Evolutionary conservation across 306 rosid species (phyloP).

Genomic region (Rubus idaeus): DNA sequence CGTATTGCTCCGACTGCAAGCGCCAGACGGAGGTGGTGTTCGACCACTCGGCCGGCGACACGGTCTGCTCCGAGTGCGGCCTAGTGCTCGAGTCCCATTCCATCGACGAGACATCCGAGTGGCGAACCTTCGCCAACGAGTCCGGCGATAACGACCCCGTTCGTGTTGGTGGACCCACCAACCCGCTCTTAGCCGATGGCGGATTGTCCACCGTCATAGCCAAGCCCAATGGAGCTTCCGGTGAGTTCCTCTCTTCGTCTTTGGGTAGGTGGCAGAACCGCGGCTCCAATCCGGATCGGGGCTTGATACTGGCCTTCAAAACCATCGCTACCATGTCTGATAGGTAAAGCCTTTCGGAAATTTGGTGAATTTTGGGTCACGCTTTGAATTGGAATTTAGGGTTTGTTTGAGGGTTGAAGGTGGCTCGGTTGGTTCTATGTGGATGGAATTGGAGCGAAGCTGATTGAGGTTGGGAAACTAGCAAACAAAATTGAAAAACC

Average conservation of each 20-base stretch:
- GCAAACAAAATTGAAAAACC: background rate
- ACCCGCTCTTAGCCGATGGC: slow-evolving; percentile 79
- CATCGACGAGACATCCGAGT: slow-evolving; percentile 92
- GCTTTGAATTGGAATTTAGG: background rate
- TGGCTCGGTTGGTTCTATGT: slow-evolving; percentile 5
- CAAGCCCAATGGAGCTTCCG: slow-evolving; percentile 76
- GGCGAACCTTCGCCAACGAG: slow-evolving; percentile 92
- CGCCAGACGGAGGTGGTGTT: slow-evolving; percentile 85
- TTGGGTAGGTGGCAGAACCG: slow-evolving; percentile 99
- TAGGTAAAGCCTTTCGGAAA: slow-evolving; percentile 42
- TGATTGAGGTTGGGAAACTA: background rate
- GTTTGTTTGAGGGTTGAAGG: background rate
- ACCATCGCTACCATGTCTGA: slow-evolving; percentile 97
- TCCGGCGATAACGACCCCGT: slow-evolving; percentile 95
- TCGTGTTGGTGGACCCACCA: slow-evolving; percentile 91
- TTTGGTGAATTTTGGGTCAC: background rate
- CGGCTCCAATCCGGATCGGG: slow-evolving; percentile 89
- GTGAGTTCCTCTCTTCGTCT: slow-evolving; percentile 80
- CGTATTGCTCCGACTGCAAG: slow-evolving; percentile 87
- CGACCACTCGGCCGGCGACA: slow-evolving; percentile 95
- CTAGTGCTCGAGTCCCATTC: slow-evolving; percentile 90
- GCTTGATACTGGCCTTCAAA: slow-evolving; percentile 76
- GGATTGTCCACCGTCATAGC: slow-evolving; percentile 93
- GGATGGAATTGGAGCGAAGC: background rate
- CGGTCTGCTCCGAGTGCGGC: slow-evolving; percentile 93